phyloP scores from a whole-genome alignment of 441 rosid species.

The Viola pubescens region DNA sequence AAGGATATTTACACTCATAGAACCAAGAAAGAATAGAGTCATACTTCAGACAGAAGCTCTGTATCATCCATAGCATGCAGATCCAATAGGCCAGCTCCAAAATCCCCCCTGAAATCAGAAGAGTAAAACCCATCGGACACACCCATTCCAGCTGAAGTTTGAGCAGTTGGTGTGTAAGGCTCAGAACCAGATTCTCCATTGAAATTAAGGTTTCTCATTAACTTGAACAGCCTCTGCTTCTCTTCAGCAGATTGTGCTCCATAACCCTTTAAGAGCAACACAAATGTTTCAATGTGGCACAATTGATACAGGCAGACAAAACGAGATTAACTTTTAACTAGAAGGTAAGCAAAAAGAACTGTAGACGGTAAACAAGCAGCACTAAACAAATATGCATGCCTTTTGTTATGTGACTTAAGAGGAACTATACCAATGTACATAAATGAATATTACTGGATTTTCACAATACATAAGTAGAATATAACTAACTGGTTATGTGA shows the following conservation, averaged over 20 bases:
- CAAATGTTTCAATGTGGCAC: slow-evolving; percentile 8
- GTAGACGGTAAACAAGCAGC: no score
- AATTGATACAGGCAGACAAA: background rate
- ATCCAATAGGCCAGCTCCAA: slow-evolving; percentile 97
- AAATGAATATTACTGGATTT: no score
- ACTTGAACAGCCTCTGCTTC: slow-evolving; percentile 87
- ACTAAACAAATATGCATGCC: no score
- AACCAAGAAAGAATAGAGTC: slow-evolving; percentile 11
- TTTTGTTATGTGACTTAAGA: no score
- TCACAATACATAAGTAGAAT: no score
- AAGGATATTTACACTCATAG: background rate
- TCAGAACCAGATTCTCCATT: slow-evolving; percentile 89
- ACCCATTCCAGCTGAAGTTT: slow-evolving; percentile 48
- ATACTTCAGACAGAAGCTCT: slow-evolving; percentile 93
- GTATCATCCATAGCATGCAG: slow-evolving; percentile 99
- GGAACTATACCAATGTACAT: no score
- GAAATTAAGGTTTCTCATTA: slow-evolving; percentile 93
- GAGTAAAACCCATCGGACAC: slow-evolving; percentile 80
- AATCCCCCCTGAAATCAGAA: slow-evolving; percentile 88
- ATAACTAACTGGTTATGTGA: no score
- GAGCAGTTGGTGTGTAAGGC: slow-evolving; percentile 63
- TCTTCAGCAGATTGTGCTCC: slow-evolving; percentile 98
- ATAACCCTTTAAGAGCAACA: slow-evolving; percentile 57
- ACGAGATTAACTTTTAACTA: no score
- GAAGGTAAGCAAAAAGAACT: no score